phyloP scores from a whole-genome alignment of 2,329 filamentous ascomycete species.

The Malbranchea cinnamomea region DNA sequence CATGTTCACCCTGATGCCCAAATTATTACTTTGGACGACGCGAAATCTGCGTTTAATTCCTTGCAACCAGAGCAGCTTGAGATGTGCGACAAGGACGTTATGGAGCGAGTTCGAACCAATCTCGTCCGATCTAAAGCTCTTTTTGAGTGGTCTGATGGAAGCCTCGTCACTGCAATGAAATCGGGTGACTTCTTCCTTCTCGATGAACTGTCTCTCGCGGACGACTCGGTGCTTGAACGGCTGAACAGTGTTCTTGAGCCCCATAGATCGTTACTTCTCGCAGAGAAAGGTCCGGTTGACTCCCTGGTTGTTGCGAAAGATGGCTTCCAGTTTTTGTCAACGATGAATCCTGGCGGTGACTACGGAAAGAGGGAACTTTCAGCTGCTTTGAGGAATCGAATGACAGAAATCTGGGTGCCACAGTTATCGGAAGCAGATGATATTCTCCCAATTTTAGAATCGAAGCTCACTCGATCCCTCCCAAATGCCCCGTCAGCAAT shows the following conservation, averaged over 20 bases:
- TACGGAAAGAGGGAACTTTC: conserved; percentile 97
- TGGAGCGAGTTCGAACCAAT: conserved; percentile 29
- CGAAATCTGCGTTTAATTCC: conserved; percentile 45
- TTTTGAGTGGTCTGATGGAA: conserved; percentile 95
- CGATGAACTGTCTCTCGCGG: conserved; percentile 93
- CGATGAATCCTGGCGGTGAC: conserved; percentile 98
- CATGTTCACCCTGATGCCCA: conserved; percentile 10
- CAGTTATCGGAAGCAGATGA: conserved; percentile 73
- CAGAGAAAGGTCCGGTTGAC: conserved; percentile 80
- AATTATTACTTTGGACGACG: conserved; percentile 35
- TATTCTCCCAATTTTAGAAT: conserved; percentile 68
- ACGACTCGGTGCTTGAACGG: conserved; percentile 91
- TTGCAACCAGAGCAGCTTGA: conserved; percentile 32
- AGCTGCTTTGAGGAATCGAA: conserved; percentile 83
- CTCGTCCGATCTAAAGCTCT: conserved; percentile 60
- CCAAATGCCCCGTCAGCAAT: conserved; percentile 51
- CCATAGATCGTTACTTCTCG: conserved; percentile 68
- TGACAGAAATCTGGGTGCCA: conserved; percentile 98
- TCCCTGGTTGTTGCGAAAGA: conserved; percentile 60
- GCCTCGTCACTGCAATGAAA: conserved; percentile 86
- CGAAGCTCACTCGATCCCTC: conserved; percentile 49
- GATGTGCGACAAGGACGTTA: conserved; percentile 34
- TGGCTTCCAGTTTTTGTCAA: conserved; percentile 91
- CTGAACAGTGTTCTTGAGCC: conserved; percentile 94
- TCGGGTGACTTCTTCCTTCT: conserved; percentile 80